Percentiles rank a stretch among this genome's conserved stretches.
phyloP scores from a whole-genome alignment of 345 rosid species.

The Citrus mangshanensis region DNA sequence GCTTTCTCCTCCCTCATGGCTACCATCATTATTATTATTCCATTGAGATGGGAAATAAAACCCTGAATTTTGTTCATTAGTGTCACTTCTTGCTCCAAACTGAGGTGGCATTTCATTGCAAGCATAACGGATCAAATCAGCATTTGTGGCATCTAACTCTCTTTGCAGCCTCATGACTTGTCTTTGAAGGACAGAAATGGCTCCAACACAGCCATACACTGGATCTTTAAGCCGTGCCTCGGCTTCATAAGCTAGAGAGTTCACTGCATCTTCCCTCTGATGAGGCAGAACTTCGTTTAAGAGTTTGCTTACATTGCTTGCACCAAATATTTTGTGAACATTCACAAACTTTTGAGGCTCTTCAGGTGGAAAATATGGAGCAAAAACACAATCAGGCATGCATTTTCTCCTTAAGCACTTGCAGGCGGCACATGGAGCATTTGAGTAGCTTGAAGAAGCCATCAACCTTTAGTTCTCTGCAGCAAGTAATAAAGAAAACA shows the following conservation, averaged over 20 bases:
- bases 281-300: conserved; percentile 53
- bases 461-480: conserved; percentile 13
- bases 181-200: conserved; percentile 55
- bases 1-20: conserved; percentile 19
- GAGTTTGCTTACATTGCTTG: conserved; percentile 61
- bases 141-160: conserved; percentile 52
- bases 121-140: conserved; percentile 40
- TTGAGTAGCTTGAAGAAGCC: conserved; percentile 52
- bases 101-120: conserved; percentile 22
- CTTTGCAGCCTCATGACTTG: conserved; percentile 50
- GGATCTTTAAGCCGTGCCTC: conserved; percentile 61
- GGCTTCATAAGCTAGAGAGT: conserved; percentile 62
- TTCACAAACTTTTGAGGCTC: conserved; percentile 63
- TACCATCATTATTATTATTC: conserved; percentile 19
- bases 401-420: conserved; percentile 62
- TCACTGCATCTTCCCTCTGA: conserved; percentile 62
- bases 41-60: conserved; percentile 27
- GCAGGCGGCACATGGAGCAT: conserved; percentile 70
- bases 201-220: conserved; percentile 62
- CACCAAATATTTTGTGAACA: conserved; percentile 63
- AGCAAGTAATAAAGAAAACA: not conserved
- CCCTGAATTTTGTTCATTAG: conserved; percentile 21
- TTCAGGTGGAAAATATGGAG: conserved; percentile 66
- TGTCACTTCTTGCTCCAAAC: conserved; percentile 22
- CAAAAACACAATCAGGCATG: conserved; percentile 51